Conservation (phyloP, 805 yeast species). For the Starmera dryadoides region DNA sequence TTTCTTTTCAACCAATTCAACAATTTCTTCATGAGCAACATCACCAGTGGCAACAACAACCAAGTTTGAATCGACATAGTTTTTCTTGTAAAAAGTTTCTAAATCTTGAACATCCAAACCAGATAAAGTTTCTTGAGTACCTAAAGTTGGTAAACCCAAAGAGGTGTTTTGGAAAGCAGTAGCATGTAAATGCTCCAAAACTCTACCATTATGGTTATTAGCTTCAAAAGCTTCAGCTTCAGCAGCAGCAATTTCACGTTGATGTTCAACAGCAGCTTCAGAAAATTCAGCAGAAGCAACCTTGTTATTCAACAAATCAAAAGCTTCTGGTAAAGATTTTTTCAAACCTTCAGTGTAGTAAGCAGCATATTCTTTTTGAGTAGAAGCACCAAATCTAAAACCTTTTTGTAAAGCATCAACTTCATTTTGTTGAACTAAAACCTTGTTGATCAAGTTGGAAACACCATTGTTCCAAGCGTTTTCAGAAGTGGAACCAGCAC, state of each 20-base stretch:
- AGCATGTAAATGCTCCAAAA: constrained; percentile 69
- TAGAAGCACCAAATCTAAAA: constrained; percentile 44
- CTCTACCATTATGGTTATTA: constrained; percentile 43
- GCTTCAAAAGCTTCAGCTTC: constrained; percentile 50
- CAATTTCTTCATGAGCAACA: constrained; percentile 60
- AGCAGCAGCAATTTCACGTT: constrained; percentile 38
- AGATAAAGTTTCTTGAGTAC: constrained; percentile 60
- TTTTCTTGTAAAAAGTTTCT: constrained; percentile 43
- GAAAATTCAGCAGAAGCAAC: constrained; percentile 28
- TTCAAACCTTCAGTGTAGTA: constrained; percentile 48
- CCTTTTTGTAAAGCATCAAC: constrained; percentile 40
- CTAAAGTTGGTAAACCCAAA: constrained; percentile 66
- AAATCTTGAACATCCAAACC: constrained; percentile 55
- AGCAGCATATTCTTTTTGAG: constrained; percentile 59
- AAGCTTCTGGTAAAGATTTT: constrained; percentile 44
- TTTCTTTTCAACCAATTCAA: constrained; percentile 52
- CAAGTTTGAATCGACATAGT: constrained; percentile 55
- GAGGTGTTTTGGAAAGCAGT: constrained; percentile 87
- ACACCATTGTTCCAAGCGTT: constrained; percentile 80
- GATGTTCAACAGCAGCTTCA: constrained; percentile 39
- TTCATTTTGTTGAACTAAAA: constrained; percentile 32
- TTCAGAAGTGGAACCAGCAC: constrained; percentile 77
- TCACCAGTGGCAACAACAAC: constrained; percentile 71
- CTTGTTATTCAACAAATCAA: constrained; percentile 40
- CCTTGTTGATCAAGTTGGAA: constrained; percentile 52